Conservation (phyloP, 23 red algal genomes). For the Gracilaria gracilis region DNA sequence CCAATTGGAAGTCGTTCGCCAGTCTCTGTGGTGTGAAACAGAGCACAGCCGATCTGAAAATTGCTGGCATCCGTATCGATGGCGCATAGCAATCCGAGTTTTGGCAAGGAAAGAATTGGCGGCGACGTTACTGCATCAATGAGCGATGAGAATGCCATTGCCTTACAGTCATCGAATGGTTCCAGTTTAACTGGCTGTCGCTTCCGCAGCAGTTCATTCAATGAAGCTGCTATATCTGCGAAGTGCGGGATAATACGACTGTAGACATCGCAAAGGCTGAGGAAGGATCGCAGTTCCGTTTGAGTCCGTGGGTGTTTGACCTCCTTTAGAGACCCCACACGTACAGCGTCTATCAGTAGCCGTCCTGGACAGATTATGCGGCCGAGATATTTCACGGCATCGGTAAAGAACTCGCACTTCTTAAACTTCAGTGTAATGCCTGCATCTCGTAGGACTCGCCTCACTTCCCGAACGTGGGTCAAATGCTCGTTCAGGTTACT, state of each 20-base stretch:
- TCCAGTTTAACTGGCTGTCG: neutral
- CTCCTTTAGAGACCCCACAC: neutral
- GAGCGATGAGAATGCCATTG: neutral
- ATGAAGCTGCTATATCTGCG: neutral
- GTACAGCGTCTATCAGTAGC: neutral
- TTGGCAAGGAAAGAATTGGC: neutral
- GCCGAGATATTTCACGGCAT: neutral
- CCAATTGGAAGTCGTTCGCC: neutral
- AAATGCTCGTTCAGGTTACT: neutral
- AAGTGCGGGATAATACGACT: neutral
- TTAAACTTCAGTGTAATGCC: neutral
- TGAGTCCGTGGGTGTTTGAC: neutral
- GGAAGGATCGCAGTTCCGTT: neutral
- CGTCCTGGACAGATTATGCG: neutral
- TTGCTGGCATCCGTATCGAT: neutral
- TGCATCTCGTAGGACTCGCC: neutral
- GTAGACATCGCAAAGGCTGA: neutral
- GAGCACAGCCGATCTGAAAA: neutral
- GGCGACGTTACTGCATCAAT: neutral
- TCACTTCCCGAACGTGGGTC: too few species aligned
- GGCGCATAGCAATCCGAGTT: neutral
- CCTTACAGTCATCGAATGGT: neutral
- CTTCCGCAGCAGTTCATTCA: neutral
- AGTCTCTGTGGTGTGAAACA: neutral
- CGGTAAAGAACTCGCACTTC: neutral